Evolutionary conservation across 129 eudicot species (phyloP).

Genomic region (Helichrysum umbraculigerum): DNA sequence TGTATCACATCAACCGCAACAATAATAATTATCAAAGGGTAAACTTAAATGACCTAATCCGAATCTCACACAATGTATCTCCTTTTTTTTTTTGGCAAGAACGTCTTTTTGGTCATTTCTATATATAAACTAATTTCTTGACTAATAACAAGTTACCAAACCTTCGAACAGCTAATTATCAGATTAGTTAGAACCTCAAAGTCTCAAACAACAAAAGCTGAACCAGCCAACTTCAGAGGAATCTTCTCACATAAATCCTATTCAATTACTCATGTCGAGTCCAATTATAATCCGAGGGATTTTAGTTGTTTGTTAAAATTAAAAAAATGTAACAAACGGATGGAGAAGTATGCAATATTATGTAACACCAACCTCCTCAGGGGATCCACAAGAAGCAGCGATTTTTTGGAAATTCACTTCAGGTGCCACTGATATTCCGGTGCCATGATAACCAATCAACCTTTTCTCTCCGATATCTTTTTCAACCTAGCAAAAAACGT

Average conservation of each 20-base stretch:
- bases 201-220: background rate
- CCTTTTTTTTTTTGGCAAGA: background rate
- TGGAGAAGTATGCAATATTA: conserved; percentile 1
- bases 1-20: background rate
- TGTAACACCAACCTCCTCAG: conserved; percentile 67
- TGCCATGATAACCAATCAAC: conserved; percentile 74
- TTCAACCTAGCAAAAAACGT: conserved; percentile 61
- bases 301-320: background rate
- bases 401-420: conserved; percentile 52
- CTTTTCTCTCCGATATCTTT: conserved; percentile 95
- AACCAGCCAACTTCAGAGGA: background rate
- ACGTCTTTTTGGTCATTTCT: background rate
- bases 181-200: background rate
- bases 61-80: background rate
- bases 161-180: background rate
- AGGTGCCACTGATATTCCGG: conserved; percentile 80
- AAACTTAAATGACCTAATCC: background rate
- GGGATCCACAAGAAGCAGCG: conserved; percentile 46
- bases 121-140: background rate
- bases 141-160: background rate
- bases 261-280: background rate
- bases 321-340: background rate
- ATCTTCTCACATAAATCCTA: background rate
- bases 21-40: background rate
- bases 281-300: background rate